Percentiles rank a stretch among this genome's conserved stretches.
These are phyloP conservation scores for Yamagishiella unicocca DNA, from an alignment of 139 green algal genomes.

Conservation along the genomic window DNA sequence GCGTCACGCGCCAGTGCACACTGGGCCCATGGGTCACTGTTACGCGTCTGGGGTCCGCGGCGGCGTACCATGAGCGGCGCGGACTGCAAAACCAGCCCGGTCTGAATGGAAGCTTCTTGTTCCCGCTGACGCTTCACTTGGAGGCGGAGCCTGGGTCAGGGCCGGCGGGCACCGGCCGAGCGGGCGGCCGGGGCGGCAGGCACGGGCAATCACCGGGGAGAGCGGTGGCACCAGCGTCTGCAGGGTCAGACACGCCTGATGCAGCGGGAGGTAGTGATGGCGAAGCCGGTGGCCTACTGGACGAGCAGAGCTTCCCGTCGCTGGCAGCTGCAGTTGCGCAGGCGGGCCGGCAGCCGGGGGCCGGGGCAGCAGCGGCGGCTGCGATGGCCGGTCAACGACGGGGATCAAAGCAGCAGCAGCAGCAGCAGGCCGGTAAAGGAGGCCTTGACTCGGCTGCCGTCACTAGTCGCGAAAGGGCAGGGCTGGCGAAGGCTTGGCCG, in stretches of 20 bases:
- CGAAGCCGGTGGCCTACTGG: constrained; percentile 4
- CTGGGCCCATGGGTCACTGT: constrained; percentile 41
- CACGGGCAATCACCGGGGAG: neutral
- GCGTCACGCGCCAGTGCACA: neutral
- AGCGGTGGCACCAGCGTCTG: neutral
- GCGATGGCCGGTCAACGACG: neutral
- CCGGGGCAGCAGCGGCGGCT: neutral
- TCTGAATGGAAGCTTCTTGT: neutral
- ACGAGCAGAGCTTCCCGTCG: constrained; percentile 42
- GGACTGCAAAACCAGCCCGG: constrained; percentile 20
- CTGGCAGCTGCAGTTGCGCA: constrained; percentile 21
- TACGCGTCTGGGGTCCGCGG: constrained; percentile 1
- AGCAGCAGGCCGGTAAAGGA: neutral
- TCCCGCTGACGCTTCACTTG: neutral
- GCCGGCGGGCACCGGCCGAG: neutral
- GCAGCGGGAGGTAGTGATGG: neutral
- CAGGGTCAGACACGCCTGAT: neutral
- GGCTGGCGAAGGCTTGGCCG: constrained; percentile 16
- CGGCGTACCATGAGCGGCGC: constrained; percentile 5
- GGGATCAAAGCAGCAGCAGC: neutral
- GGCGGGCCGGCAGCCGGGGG: neutral
- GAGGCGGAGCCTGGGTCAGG: neutral
- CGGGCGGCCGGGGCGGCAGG: neutral
- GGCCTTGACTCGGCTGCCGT: neutral
- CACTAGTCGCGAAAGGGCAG: neutral